Evolutionary conservation across 148 eudicot genomes (phyloP).

Genomic region (Silene latifolia): DNA sequence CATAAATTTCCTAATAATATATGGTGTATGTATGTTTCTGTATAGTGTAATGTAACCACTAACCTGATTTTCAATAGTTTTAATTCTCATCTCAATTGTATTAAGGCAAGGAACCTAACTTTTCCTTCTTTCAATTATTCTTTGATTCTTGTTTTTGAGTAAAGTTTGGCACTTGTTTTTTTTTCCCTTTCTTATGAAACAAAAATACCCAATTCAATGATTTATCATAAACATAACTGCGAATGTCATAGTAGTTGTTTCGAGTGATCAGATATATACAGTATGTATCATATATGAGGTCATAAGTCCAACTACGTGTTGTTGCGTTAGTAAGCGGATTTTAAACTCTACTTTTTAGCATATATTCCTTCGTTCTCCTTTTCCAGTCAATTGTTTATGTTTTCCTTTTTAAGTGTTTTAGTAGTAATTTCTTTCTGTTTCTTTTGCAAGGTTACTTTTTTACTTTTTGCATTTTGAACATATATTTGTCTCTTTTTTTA

Average conservation of each 20-base stretch:
- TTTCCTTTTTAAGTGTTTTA: too few species aligned
- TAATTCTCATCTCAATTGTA: not conserved
- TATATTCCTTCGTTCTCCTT: too few species aligned
- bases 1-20: not conserved
- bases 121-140: constrained; percentile 16
- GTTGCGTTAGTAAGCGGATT: too few species aligned
- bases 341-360: too few species aligned
- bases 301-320: not conserved
- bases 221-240: too few species aligned
- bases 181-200: not conserved
- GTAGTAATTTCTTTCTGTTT: too few species aligned
- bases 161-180: constrained; percentile 13
- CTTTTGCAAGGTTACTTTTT: too few species aligned
- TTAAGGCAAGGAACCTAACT: constrained; percentile 1
- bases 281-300: not conserved
- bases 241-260: not conserved
- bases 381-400: too few species aligned
- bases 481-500: too few species aligned
- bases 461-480: too few species aligned
- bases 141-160: constrained; percentile 12
- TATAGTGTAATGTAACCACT: not conserved
- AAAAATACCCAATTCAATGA: not conserved
- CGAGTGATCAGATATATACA: too few species aligned
- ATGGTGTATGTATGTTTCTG: not conserved
- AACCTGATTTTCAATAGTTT: not conserved